Conservation (phyloP, 495 filamentous ascomycete species). For the Penicillium longicatenatum region DNA sequence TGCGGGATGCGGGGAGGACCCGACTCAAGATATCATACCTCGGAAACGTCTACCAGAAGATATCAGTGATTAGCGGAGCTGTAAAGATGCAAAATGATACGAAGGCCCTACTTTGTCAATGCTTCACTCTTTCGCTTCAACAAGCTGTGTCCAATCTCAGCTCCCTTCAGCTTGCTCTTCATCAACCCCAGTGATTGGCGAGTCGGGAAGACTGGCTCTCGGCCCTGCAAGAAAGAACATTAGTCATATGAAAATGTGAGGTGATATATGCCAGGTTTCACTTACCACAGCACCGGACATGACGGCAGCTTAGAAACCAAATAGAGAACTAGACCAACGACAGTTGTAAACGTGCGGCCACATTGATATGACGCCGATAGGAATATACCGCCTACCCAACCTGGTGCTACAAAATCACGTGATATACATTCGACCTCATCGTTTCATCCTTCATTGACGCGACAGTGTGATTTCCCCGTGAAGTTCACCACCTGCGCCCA, state of each 20-base stretch:
- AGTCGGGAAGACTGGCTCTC: constrained; percentile 95
- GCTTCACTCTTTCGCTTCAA: constrained; percentile 94
- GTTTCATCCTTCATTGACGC: constrained; percentile 28
- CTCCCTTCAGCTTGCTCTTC: constrained; percentile 98
- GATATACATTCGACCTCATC: constrained; percentile 32
- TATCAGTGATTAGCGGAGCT: constrained; percentile 13
- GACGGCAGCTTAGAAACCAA: constrained; percentile 23
- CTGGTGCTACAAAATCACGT: constrained; percentile 30
- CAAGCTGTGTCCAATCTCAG: constrained; percentile 83
- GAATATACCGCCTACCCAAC: constrained; percentile 33
- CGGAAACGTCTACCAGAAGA: constrained; percentile 69
- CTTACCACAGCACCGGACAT: constrained; percentile 64
- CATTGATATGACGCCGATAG: constrained; percentile 39
- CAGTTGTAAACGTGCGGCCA: constrained; percentile 22
- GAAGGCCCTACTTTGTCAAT: constrained; percentile 72
- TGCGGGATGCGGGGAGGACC: constrained; percentile 18
- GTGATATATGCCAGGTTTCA: neutral
- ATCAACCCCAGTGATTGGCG: constrained; percentile 94
- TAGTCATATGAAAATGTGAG: neutral
- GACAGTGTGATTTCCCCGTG: constrained; percentile 20
- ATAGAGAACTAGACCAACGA: constrained; percentile 7
- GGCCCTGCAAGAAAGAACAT: constrained; percentile 32
- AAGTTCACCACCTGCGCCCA: constrained; percentile 32
- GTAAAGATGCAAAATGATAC: neutral
- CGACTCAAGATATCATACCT: constrained; percentile 53